Evolutionary conservation across 371 early-diverging fungal species (phyloP), one percentile per base, ranked within the genome.

Genomic region (Fennellomyces sp.): DNA sequence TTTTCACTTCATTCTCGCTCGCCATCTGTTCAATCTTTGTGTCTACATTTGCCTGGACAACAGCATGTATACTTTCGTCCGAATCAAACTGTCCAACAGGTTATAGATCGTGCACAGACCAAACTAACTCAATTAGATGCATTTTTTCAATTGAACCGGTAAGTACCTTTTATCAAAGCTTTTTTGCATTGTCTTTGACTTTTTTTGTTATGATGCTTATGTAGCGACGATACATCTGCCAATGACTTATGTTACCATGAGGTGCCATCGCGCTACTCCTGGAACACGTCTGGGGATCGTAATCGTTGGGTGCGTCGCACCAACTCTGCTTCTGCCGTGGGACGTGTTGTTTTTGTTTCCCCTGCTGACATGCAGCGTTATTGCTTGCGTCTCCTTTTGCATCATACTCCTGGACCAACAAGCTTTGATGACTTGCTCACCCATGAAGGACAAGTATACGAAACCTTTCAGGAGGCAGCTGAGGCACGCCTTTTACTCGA

Each of bases 41-140:
- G 45, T 11, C 31, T 76, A 0, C 70, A 76, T 48, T 48, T 72
- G 15, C 53, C 52, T 21, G 59, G 55, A 8, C 17, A 50, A 2
- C 63, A 72, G 15, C 45, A 1, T 25, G 59, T 72, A 4, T 15
- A 11, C 15, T 69, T 63, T 50, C 21, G 52, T 31, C 54, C 27
- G 0, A 30, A 60, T 30, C 49, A 55, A 13, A n/a, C 41, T n/a
- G 33, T 63, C 10, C 28, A 66, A 21, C 50, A 66, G 12, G 60
- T 48, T 2, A 25, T 42, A 17, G 48, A 58, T 5, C 41, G 33
- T 30, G 52, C 28, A 25, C 5, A 5, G 3, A 11, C 12, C 15
- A 31, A 58, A 19, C 30, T 29, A 27, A 21, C 56, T n/a, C n/a
- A n/a, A n/a, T n/a, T n/a, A n/a, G n/a, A n/a, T n/a, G n/a, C 7